Percentiles rank a stretch among this genome's conserved stretches.
Evolutionary conservation across 2,329 filamentous ascomycete species (phyloP).

Genomic region (Dendrostoma leiphaemia): DNA sequence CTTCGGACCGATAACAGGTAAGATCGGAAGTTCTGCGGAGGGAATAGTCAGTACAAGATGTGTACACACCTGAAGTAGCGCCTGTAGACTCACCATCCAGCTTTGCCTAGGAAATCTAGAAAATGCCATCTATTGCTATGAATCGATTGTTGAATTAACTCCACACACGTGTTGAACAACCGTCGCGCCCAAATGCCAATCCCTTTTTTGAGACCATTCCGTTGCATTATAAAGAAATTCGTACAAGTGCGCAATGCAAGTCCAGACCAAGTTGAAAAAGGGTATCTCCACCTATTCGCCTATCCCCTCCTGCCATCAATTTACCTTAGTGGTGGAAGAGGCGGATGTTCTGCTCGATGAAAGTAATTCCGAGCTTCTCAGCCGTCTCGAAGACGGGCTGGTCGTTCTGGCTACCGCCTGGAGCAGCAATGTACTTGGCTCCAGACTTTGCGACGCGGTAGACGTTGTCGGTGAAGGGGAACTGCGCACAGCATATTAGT

Average conservation of each 20-base stretch:
- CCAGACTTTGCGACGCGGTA: slow-evolving; percentile 87
- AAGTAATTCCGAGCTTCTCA: slow-evolving; percentile 87
- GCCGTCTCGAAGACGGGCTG: slow-evolving; percentile 80
- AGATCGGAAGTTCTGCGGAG: no score
- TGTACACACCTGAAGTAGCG: no score
- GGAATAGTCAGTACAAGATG: no score
- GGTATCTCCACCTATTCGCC: slow-evolving; percentile 13
- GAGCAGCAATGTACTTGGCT: slow-evolving; percentile 93
- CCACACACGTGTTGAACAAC: slow-evolving; percentile 9
- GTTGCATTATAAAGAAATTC: slow-evolving; percentile 7
- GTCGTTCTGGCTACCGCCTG: slow-evolving; percentile 86
- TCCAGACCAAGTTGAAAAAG: slow-evolving; percentile 12
- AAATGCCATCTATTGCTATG: background rate
- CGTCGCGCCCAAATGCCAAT: slow-evolving; percentile 6
- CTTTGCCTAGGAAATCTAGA: no score
- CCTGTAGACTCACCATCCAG: no score
- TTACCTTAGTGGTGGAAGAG: slow-evolving; percentile 86
- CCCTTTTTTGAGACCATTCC: background rate
- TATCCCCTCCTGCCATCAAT: background rate
- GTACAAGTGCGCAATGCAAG: slow-evolving; percentile 12
- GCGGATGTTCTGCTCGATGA: slow-evolving; percentile 91
- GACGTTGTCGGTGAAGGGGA: slow-evolving; percentile 98
- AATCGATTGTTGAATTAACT: slow-evolving; percentile 12
- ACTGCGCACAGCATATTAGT: slow-evolving; percentile 51
- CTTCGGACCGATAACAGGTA: no score